Percentiles rank a stretch among this genome's conserved stretches.
These are phyloP conservation scores for Syzygium grande DNA, from an alignment of 345 rosid species.

Conservation along the genomic window DNA sequence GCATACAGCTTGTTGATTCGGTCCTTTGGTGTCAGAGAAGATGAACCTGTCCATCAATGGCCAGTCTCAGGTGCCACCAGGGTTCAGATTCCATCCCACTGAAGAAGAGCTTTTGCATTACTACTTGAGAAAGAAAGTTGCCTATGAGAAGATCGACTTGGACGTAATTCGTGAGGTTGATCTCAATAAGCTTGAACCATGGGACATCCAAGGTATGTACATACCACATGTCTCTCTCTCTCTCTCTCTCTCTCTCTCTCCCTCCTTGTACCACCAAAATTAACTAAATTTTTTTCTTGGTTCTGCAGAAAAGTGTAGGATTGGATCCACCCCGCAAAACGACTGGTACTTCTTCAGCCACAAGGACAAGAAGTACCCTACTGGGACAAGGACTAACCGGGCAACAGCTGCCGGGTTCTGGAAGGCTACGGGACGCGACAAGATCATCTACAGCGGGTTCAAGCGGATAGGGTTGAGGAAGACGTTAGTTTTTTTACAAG, in stretches of 20 bases:
- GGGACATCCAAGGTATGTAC: conserved; percentile 87
- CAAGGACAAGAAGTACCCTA: conserved; percentile 95
- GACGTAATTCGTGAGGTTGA: conserved; percentile 96
- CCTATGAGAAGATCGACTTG: conserved; percentile 76
- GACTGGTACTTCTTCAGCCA: conserved; percentile 99
- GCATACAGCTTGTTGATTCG: neutral
- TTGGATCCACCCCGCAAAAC: conserved; percentile 89
- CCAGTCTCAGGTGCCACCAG: conserved; percentile 94
- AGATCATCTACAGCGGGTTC: conserved; percentile 69
- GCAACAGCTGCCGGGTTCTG: conserved; percentile 94
- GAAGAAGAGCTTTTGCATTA: conserved; percentile 96
- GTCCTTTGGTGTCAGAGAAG: conserved; percentile 24
- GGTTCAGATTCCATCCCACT: conserved; percentile 91
- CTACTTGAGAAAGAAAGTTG: conserved; percentile 85
- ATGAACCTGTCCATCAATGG: conserved; percentile 91
- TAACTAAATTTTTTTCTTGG: neutral
- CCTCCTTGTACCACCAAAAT: neutral
- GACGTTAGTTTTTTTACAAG: conserved; percentile 83
- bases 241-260: neutral
- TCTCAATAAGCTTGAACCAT: conserved; percentile 98
- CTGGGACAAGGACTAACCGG: conserved; percentile 89
- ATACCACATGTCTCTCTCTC: neutral
- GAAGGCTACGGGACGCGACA: conserved; percentile 98
- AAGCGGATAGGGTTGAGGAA: conserved; percentile 80
- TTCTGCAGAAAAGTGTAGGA: conserved; percentile 71